phyloP scores from a whole-genome alignment of 192 early-diverging fungal genomes.

The Spinellus fusiger region DNA sequence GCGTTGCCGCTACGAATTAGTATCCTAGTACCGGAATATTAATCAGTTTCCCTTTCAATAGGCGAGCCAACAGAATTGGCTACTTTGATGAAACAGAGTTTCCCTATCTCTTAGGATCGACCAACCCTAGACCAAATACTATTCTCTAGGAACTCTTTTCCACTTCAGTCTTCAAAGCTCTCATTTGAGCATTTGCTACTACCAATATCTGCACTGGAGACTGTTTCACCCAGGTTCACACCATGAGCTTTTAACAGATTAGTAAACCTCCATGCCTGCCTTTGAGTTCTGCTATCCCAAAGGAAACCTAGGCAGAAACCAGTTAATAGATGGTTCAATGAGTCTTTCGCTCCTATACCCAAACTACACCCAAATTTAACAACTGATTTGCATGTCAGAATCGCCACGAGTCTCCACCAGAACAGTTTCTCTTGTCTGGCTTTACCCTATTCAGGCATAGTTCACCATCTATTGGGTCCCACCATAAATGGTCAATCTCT shows the following conservation, averaged over 20 bases:
- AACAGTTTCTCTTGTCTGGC: neutral
- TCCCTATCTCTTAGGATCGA: slow-evolving; percentile 66
- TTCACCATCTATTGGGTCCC: too few relatives aligned
- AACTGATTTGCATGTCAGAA: too few relatives aligned
- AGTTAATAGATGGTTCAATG: neutral
- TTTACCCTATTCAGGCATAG: neutral
- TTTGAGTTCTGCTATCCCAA: neutral
- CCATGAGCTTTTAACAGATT: slow-evolving; percentile 48
- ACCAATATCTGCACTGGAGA: slow-evolving; percentile 73
- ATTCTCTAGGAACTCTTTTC: slow-evolving; percentile 74
- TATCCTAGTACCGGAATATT: slow-evolving; percentile 53
- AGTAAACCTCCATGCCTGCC: slow-evolving; percentile 57
- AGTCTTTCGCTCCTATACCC: neutral
- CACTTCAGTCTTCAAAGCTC: slow-evolving; percentile 79
- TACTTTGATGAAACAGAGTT: too few relatives aligned
- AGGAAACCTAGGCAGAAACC: neutral
- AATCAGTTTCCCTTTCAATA: too few relatives aligned
- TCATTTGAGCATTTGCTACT: slow-evolving; percentile 79
- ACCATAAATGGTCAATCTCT: neutral
- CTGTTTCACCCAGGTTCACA: slow-evolving; percentile 58
- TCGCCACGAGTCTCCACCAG: neutral
- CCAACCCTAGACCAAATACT: slow-evolving; percentile 71
- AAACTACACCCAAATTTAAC: neutral
- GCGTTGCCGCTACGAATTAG: neutral
- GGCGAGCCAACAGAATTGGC: too few relatives aligned